Evolutionary conservation across 2,329 filamentous ascomycete species (phyloP), one percentile per base, ranked within the genome.

Genomic region (Alternaria atra): DNA sequence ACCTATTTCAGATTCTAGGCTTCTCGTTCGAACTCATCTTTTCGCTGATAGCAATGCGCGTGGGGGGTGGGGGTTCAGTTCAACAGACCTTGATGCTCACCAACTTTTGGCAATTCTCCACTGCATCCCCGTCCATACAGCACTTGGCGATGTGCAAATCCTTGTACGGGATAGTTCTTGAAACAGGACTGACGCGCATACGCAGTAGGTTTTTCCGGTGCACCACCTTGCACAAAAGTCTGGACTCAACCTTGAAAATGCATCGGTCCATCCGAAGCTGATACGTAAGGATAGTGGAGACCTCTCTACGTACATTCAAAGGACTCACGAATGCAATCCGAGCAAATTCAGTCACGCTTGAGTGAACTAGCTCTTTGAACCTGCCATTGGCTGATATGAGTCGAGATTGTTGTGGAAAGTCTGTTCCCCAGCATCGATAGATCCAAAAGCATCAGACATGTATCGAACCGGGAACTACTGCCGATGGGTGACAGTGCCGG

Each of bases 401-500:
- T 25, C 17, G 30, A 34, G 32, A 50, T 50, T 35, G 2, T 3
- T 50, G 30, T 35, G 3, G 23, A 50, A 7, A 4, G 20, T 50
- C 13, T 34, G 20, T 13, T 23, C 37, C 46, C 30, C 32, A 32
- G 12, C 20, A 35, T 37, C 30, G 25, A 35, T 32, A 35, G 46
- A 32, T 10, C 8, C 17, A 25, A 27, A 35, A 50, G 46, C 46
- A 50, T 50, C 30, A 13, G 20, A n/a, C 46, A 50, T 50, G 17
- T 17, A n/a, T 25, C 32, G 46, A 37, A 35, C 46, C 46, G 46
- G 20, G 46, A 37, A 35, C 46, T 50, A 50, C 32, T 37, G 46
- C 20, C 35, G 30, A 32, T 32, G 46, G 46, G 13, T 25, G 13
- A 50, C 13, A 35, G 13, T 50, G 20, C 46, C 46, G 46, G 32